These are phyloP conservation scores for Colletotrichum sp. DNA, from an alignment of 2,329 filamentous ascomycete genomes.

Conservation along the genomic window DNA sequence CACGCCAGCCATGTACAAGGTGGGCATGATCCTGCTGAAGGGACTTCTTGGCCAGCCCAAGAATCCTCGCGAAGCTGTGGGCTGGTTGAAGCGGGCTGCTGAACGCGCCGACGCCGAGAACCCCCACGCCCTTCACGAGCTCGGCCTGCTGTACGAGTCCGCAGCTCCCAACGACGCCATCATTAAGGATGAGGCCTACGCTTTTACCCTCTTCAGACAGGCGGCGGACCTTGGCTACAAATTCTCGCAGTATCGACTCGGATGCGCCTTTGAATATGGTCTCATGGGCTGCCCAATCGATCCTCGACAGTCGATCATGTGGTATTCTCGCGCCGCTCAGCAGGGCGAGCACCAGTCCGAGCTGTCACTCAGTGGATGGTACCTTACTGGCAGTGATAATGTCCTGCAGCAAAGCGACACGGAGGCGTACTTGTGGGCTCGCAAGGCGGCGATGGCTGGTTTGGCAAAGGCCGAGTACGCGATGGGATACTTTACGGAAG, in stretches of 20 bases:
- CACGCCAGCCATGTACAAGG: conserved; percentile 95
- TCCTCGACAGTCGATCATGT: conserved; percentile 83
- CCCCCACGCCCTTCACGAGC: conserved; percentile 92
- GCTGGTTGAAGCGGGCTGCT: conserved; percentile 92
- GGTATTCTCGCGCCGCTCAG: conserved; percentile 90
- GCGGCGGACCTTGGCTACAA: conserved; percentile 92
- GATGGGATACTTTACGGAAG: conserved; percentile 97
- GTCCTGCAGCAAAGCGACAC: conserved; percentile 92
- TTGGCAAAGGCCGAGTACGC: conserved; percentile 95
- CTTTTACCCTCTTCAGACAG: conserved; percentile 81
- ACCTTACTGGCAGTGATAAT: conserved; percentile 87
- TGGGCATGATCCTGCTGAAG: conserved; percentile 95
- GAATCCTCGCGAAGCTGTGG: conserved; percentile 85
- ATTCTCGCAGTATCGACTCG: conserved; percentile 89
- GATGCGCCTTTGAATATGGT: conserved; percentile 89
- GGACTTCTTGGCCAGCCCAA: conserved; percentile 86
- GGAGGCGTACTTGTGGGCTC: conserved; percentile 95
- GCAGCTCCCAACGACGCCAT: conserved; percentile 73
- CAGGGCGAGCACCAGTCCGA: conserved; percentile 96
- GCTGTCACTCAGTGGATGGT: conserved; percentile 87
- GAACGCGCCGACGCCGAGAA: conserved; percentile 89
- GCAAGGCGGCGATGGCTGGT: conserved; percentile 88
- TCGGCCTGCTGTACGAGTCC: conserved; percentile 71
- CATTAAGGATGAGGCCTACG: conserved; percentile 81
- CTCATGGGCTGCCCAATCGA: conserved; percentile 83